These are phyloP conservation scores for Zymoseptoria tritici DNA, from an alignment of 2,329 filamentous ascomycete genomes.

Conservation along the genomic window DNA sequence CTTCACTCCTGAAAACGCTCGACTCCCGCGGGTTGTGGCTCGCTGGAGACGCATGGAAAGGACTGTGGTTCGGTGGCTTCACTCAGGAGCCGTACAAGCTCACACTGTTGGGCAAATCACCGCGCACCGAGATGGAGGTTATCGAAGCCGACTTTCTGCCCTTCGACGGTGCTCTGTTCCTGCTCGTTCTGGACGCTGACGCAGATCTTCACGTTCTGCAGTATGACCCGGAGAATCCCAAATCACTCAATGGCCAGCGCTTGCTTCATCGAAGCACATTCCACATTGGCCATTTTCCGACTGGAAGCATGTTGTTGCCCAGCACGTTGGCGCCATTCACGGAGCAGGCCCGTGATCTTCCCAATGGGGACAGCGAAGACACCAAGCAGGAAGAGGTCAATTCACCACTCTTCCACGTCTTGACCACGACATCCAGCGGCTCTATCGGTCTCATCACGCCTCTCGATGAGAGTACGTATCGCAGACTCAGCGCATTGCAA, in stretches of 20 bases:
- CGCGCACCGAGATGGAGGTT: slow-evolving; percentile 65
- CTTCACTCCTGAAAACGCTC: slow-evolving; percentile 76
- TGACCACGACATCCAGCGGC: slow-evolving; percentile 69
- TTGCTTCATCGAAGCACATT: slow-evolving; percentile 84
- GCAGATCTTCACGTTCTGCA: slow-evolving; percentile 83
- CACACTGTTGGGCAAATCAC: slow-evolving; percentile 81
- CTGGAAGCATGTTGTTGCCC: slow-evolving; percentile 68
- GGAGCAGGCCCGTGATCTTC: slow-evolving; percentile 25
- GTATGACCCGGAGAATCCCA: slow-evolving; percentile 93
- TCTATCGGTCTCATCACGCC: slow-evolving; percentile 69
- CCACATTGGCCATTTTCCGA: slow-evolving; percentile 72
- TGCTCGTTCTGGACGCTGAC: slow-evolving; percentile 76
- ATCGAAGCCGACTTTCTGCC: slow-evolving; percentile 82
- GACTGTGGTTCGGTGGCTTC: slow-evolving; percentile 92
- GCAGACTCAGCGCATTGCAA: slow-evolving; percentile 72
- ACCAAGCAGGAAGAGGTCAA: slow-evolving; percentile 1
- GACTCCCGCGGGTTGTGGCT: slow-evolving; percentile 77
- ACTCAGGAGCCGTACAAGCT: slow-evolving; percentile 96
- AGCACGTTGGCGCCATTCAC: slow-evolving; percentile 47
- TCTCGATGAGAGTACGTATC: slow-evolving; percentile 71
- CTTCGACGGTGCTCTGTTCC: slow-evolving; percentile 71
- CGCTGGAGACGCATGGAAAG: slow-evolving; percentile 85
- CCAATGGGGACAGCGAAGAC: slow-evolving; percentile 25
- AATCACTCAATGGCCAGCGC: slow-evolving; percentile 81
- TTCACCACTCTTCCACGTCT: slow-evolving; percentile 44